These are phyloP conservation scores for Aspergillus asperescens DNA, from an alignment of 495 filamentous ascomycete species.

Conservation along the genomic window DNA sequence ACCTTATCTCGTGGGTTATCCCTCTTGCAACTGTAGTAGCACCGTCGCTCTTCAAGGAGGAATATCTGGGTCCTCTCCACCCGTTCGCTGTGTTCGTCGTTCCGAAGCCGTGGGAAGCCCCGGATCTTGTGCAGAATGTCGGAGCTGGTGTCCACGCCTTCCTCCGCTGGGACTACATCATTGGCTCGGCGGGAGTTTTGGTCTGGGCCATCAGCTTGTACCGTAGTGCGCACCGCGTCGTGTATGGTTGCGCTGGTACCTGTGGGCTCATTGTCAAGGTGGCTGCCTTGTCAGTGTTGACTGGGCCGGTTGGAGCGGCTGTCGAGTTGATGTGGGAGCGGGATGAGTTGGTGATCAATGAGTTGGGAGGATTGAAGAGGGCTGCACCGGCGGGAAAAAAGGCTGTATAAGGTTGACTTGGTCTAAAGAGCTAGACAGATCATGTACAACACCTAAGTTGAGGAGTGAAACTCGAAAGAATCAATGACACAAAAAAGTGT, in stretches of 20 bases:
- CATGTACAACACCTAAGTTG: too few relatives aligned
- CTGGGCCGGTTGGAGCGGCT: slow-evolving; percentile 47
- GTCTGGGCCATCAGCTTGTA: slow-evolving; percentile 52
- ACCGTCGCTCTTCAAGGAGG: slow-evolving; percentile 33
- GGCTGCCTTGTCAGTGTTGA: slow-evolving; percentile 36
- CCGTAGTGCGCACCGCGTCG: slow-evolving; percentile 31
- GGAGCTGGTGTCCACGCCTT: slow-evolving; percentile 48
- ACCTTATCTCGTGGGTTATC: slow-evolving; percentile 42
- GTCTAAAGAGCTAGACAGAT: slow-evolving; percentile 3
- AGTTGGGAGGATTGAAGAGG: slow-evolving; percentile 23
- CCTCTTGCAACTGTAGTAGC: slow-evolving; percentile 36
- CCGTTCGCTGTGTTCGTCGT: slow-evolving; percentile 36
- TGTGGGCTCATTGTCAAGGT: slow-evolving; percentile 32
- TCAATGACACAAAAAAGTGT: too few relatives aligned
- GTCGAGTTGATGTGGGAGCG: slow-evolving; percentile 53
- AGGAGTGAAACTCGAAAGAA: too few relatives aligned
- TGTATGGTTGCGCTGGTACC: slow-evolving; percentile 28
- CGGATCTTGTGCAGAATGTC: slow-evolving; percentile 35
- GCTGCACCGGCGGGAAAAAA: slow-evolving; percentile 24
- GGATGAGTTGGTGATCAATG: slow-evolving; percentile 44
- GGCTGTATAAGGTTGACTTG: slow-evolving; percentile 7
- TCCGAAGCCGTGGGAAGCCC: slow-evolving; percentile 37
- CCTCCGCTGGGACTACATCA: slow-evolving; percentile 55
- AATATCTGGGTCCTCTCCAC: slow-evolving; percentile 31
- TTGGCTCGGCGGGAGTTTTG: slow-evolving; percentile 46